Conservation (phyloP, 2,329 filamentous ascomycete genomes). For the Sporothrix schenckii region DNA sequence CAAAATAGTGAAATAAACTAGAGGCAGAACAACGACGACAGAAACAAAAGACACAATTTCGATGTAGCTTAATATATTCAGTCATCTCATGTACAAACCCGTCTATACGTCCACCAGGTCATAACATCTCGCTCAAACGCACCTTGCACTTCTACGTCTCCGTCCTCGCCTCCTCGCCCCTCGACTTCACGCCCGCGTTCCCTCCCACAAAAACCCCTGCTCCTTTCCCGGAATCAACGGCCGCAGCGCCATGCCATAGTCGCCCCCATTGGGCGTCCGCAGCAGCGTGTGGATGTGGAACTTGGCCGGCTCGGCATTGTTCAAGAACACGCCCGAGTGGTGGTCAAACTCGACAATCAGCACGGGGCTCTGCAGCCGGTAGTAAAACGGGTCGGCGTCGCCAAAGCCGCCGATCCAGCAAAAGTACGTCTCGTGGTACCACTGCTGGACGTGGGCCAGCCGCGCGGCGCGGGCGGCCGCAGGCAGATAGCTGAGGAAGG, state of each 20-base stretch:
- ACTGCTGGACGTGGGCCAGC: constrained; percentile 56
- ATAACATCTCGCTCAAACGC: no score
- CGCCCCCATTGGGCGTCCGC: constrained; percentile 72
- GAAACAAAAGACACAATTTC: neutral
- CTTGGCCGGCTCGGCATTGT: constrained; percentile 71
- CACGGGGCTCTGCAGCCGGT: constrained; percentile 74
- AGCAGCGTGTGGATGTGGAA: constrained; percentile 79
- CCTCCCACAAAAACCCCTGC: constrained; percentile 28
- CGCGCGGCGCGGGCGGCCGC: constrained; percentile 55
- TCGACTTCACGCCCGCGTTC: neutral
- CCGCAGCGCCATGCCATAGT: constrained; percentile 67
- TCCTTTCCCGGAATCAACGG: constrained; percentile 40
- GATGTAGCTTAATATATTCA: no score
- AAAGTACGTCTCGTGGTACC: constrained; percentile 74
- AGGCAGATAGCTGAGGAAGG: constrained; percentile 72
- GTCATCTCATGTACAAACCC: no score
- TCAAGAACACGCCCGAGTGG: constrained; percentile 76
- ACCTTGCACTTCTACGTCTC: no score
- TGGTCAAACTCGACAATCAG: constrained; percentile 75
- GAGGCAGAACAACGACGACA: no score
- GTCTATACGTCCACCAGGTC: no score
- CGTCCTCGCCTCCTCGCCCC: no score
- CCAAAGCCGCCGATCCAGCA: constrained; percentile 74
- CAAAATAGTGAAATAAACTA: no score
- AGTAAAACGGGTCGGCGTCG: constrained; percentile 74